Conservation (phyloP, 2,329 filamentous ascomycete species). For the Emergomyces africanus region DNA sequence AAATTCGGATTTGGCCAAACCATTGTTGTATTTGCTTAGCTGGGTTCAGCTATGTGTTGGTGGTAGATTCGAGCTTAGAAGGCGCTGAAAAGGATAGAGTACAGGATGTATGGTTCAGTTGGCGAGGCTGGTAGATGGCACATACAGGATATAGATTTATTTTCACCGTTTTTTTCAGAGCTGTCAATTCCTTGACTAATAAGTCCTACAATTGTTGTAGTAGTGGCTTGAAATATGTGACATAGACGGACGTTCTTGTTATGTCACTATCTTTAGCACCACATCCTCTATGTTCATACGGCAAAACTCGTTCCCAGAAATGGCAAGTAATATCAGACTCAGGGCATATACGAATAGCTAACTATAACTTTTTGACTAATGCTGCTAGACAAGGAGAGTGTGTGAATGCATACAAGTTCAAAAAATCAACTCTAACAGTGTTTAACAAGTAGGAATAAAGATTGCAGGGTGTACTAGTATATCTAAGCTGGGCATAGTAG, state of each 20-base stretch:
- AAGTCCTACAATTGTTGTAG: not conserved
- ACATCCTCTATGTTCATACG: too few relatives aligned
- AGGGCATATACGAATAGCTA: not conserved
- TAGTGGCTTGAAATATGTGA: not conserved
- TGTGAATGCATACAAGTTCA: too few relatives aligned
- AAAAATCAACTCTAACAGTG: too few relatives aligned
- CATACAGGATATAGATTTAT: not conserved
- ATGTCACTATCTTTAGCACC: too few relatives aligned
- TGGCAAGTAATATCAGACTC: not conserved
- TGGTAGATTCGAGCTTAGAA: constrained; percentile 48
- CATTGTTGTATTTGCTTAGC: constrained; percentile 65
- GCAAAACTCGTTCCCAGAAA: not conserved
- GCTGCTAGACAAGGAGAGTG: too few relatives aligned
- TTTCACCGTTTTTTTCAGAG: not conserved
- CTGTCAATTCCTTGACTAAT: not conserved
- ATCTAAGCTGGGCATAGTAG: too few relatives aligned
- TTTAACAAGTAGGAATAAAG: too few relatives aligned
- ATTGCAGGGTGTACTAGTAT: too few relatives aligned
- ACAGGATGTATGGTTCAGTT: constrained; percentile 12
- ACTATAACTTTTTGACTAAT: too few relatives aligned
- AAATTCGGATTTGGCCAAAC: constrained; percentile 62
- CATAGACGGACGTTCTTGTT: not conserved
- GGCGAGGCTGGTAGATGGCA: constrained; percentile 10
- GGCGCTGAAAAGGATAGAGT: constrained; percentile 11
- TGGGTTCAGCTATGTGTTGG: constrained; percentile 57